Evolutionary conservation across 1,284 basidiomycete genomes (phyloP), one percentile per base, ranked within the genome.

Genomic region (Inonotus hispidus): DNA sequence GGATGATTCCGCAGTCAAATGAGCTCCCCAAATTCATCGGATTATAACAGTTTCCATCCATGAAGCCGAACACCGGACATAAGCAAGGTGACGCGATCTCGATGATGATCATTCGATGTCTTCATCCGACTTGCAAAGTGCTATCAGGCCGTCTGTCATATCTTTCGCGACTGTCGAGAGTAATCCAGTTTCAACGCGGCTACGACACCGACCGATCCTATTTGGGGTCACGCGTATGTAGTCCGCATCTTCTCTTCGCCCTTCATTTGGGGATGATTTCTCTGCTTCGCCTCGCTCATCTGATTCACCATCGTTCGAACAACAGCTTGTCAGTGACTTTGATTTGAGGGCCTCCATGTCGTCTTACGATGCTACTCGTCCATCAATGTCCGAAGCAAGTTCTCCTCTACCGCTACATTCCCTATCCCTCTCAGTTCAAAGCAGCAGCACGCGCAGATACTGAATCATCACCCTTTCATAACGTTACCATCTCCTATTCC

Each of bases 41-140:
- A 67, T 23, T 60, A 61, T 16, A 64, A 67, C 37, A 83, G 84
- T 59, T 79, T 81, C 69, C n/a, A n/a, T n/a, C n/a, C 72, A 77
- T 53, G 80, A 81, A 23, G 74, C 67, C 61, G 79, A 78, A 62
- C 83, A 90, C 69, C 82, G 92, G 55, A 74, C 84, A 58, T 95
- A 94, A 77, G 89, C 87, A 63, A 83, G 93, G 66, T 83, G 89
- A 70, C 80, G 88, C 70, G 89, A 92, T 68, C 87, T 83, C 66
- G 92, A 94, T 71, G 92, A 94, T 71, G 92, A 93, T 72, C 91
- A 92, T 72, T 93, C 92, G 46, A 89, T 91, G 82, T 92, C 90
- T 59, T 93, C 90, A 37, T 90, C 90, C 41, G 92, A 93, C 67
- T 77, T 92, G 32, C 85, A 86, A 66, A 90, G 88, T 66, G 77